Percentiles rank a stretch among this genome's conserved stretches.
phyloP scores from a whole-genome alignment of 352 stramenopile genomes.

The Pythium myriotylum region DNA sequence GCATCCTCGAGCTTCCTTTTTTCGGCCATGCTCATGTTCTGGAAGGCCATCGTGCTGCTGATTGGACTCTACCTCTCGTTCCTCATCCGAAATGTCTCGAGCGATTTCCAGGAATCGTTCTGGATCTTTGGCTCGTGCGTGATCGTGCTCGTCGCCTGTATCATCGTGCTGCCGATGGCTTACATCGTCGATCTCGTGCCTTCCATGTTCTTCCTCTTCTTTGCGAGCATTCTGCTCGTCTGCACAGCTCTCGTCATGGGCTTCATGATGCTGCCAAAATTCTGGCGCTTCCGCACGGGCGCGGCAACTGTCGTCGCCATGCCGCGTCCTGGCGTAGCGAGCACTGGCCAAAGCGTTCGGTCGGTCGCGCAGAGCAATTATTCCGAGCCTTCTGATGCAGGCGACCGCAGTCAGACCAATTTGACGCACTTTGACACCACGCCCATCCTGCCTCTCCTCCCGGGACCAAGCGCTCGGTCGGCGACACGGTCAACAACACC shows the following conservation, averaged over 20 bases:
- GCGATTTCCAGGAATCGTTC: slow-evolving; percentile 49
- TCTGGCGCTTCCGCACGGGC: slow-evolving; percentile 15
- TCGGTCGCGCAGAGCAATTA: not conserved
- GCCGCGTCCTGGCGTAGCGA: too few species aligned
- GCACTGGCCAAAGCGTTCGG: not conserved
- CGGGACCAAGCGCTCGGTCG: too few species aligned
- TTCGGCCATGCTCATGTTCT: slow-evolving; percentile 36
- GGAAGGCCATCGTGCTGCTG: slow-evolving; percentile 37
- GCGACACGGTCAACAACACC: too few species aligned
- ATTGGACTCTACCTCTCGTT: slow-evolving; percentile 32
- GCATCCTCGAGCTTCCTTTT: slow-evolving; percentile 37
- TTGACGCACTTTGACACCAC: too few species aligned
- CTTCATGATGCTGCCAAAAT: slow-evolving; percentile 37
- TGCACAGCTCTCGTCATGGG: slow-evolving; percentile 30
- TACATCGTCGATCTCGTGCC: slow-evolving; percentile 37
- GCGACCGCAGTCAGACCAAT: too few species aligned
- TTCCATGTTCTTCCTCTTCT: slow-evolving; percentile 31
- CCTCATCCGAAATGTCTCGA: slow-evolving; percentile 34
- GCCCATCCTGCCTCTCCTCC: too few species aligned
- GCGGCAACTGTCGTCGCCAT: too few species aligned
- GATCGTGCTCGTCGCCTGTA: slow-evolving; percentile 28
- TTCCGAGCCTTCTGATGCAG: not conserved
- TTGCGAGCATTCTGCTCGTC: slow-evolving; percentile 26
- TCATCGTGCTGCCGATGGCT: slow-evolving; percentile 36
- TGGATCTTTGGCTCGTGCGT: slow-evolving; percentile 42